Evolutionary conservation across 306 rosid species (phyloP), one percentile per base, ranked within the genome.

Genomic region (Rosa chinensis): DNA sequence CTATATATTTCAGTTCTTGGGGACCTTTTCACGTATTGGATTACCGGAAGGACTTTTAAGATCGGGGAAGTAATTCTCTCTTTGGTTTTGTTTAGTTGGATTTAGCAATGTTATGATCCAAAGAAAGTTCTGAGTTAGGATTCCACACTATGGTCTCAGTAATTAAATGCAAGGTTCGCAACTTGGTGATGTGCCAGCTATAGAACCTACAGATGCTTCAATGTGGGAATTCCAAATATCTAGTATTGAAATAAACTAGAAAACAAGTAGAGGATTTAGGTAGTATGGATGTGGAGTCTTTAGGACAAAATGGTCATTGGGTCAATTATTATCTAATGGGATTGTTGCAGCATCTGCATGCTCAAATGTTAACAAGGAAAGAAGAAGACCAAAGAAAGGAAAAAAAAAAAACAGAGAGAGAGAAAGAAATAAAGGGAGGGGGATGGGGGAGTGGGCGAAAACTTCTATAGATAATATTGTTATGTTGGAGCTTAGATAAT

Each of bases 61-160:
- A 32, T 64, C 23, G 37, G 44, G 64, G 25, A 76, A 35, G 70
- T 70, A 52, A 70, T 44, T 49, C n/a, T 16, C 8, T 21, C 50
- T 21, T 77, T 76, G 77, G 50, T 69, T 20, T 40, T 28, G n/a
- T 70, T 80, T 69, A 81, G 74, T 74, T 71, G 77, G 85, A 76
- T 80, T 73, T 50, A 61, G 78, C 79, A 32, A 23, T 80, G 53
- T 45, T 76, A 69, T 76, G 68, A 11, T 80, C 42, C 68, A 74
- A 74, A 69, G 76, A 59, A 40, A 74, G 77, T 71, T 10, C n/a
- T 74, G 75, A 70, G 48, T 50, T 43, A 50, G 78, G 66, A 35
- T 74, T 58, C 58, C 70, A 63, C 67, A 44, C 66, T 32, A 73
- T 76, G 73, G 74, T 32, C 49, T 70, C 79, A 25, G 63, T 52